Evolutionary conservation across 371 early-diverging fungal genomes (phyloP), one percentile per base, ranked within the genome.

Genomic region (Choanephora cucurbitarum): DNA sequence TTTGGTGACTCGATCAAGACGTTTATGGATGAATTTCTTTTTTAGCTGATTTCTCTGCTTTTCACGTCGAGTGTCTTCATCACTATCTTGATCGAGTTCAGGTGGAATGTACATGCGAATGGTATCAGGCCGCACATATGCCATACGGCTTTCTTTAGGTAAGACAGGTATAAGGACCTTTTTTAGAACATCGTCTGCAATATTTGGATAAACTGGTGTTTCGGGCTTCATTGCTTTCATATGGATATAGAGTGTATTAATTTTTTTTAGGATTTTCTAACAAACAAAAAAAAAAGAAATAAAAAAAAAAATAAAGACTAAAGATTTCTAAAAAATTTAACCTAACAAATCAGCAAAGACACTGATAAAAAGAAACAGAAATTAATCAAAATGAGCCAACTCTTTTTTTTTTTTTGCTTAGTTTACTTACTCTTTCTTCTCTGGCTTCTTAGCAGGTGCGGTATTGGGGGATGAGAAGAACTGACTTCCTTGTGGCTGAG

Each of bases 401-500:
- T 32, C 6, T n/a, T n/a, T n/a, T n/a, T n/a, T n/a, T n/a, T n/a
- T n/a, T n/a, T n/a, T n/a, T n/a, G n/a, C n/a, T n/a, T n/a, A 37
- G 3, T 9, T 37, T 5, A 55, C 67, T 60, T 57, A 69, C 69
- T 69, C 69, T 58, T 59, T 60, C 22, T 46, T 65, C 52, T 55
- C 57, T 14, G 57, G 60, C 46, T 56, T 58, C 32, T 63, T 65
- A 15, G 52, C 33, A 11, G 56, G 47, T 21, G 57, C 18, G 11
- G 44, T 39, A 37, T 17, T 55, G n/a, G 31, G 52, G 13, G 49
- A 54, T 15, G 58, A 50, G 53, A 75, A 78, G 54, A 75, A 78
- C 41, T 75, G 73, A 11, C 75, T 61, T 28, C 78, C 78, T 54
- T 78, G 78, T 44, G 69, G 72, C 28, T 60, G 67, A 41, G 45